phyloP scores from a whole-genome alignment of 2,329 filamentous ascomycete species.

The Rutstroemia sp. region DNA sequence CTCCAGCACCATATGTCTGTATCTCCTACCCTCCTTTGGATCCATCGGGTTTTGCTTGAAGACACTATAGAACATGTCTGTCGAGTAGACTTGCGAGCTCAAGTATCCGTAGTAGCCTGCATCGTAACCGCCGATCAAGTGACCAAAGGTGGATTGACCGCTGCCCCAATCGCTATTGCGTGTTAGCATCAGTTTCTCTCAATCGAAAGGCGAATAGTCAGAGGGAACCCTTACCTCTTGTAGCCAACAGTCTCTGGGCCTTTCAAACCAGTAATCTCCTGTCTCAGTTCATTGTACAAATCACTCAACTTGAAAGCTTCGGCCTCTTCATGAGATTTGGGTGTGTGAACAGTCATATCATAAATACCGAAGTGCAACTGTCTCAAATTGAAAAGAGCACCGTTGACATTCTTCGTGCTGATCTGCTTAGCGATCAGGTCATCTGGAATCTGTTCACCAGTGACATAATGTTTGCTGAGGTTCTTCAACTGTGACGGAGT shows the following conservation, averaged over 20 bases:
- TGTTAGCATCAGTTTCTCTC: background rate
- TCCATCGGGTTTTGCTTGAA: slow-evolving; percentile 78
- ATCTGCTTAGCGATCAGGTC: slow-evolving; percentile 68
- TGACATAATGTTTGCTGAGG: slow-evolving; percentile 68
- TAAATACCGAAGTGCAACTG: slow-evolving; percentile 78
- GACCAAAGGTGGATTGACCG: slow-evolving; percentile 73
- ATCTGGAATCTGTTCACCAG: slow-evolving; percentile 62
- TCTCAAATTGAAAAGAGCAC: slow-evolving; percentile 67
- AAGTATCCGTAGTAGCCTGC: slow-evolving; percentile 76
- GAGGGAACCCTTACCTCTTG: slow-evolving; percentile 1
- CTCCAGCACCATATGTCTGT: slow-evolving; percentile 72
- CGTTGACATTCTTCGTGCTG: slow-evolving; percentile 73
- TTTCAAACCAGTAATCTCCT: slow-evolving; percentile 64
- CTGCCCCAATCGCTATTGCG: slow-evolving; percentile 53
- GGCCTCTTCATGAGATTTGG: slow-evolving; percentile 59
- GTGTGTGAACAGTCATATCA: slow-evolving; percentile 74
- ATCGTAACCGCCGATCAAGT: slow-evolving; percentile 78
- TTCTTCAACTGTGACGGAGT: slow-evolving; percentile 55
- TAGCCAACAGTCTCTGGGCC: slow-evolving; percentile 62
- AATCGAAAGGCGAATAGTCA: too few relatives aligned
- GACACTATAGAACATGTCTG: slow-evolving; percentile 78
- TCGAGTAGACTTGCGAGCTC: slow-evolving; percentile 71
- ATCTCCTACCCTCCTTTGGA: slow-evolving; percentile 62
- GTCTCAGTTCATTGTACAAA: slow-evolving; percentile 66
- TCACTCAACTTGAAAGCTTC: slow-evolving; percentile 57